phyloP scores from a whole-genome alignment of 306 rosid species.

The cucumber (Cucumis sativus) region DNA sequence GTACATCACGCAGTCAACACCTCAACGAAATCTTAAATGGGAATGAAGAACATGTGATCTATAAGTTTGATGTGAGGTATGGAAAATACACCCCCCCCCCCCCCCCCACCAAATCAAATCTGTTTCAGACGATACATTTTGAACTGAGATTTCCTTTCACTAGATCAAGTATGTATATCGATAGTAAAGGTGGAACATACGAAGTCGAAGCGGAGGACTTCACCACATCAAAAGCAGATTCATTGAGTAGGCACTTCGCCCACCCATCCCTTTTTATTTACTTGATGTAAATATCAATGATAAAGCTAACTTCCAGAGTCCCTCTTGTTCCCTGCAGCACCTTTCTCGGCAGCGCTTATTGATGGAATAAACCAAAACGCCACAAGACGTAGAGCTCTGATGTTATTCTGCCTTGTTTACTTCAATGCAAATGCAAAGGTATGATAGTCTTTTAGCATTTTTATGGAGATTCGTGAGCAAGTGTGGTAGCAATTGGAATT shows the following conservation, averaged over 20 bases:
- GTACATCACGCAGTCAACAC: slow-evolving; percentile 42
- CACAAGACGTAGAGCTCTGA: slow-evolving; percentile 71
- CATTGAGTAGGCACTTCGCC: slow-evolving; percentile 30
- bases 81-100: background rate
- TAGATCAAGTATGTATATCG: slow-evolving; percentile 62
- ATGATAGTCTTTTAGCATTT: background rate
- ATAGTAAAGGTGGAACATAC: slow-evolving; percentile 41
- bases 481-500: no score
- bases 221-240: slow-evolving; percentile 47
- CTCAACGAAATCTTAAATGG: slow-evolving; percentile 50
- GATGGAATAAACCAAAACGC: slow-evolving; percentile 76
- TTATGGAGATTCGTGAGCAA: background rate
- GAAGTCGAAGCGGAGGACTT: slow-evolving; percentile 58
- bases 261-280: background rate
- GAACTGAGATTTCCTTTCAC: background rate
- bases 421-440: slow-evolving; percentile 39
- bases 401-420: slow-evolving; percentile 54
- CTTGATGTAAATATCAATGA: background rate
- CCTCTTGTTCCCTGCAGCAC: slow-evolving; percentile 35
- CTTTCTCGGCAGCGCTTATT: slow-evolving; percentile 51
- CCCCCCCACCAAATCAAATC: background rate
- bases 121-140: background rate
- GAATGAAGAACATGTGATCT: slow-evolving; percentile 28
- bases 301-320: no score
- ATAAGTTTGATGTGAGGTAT: slow-evolving; percentile 66